Base-by-base conservation (phyloP, 2,329 filamentous ascomycete species). In the Diaporthe longicolla region DNA sequence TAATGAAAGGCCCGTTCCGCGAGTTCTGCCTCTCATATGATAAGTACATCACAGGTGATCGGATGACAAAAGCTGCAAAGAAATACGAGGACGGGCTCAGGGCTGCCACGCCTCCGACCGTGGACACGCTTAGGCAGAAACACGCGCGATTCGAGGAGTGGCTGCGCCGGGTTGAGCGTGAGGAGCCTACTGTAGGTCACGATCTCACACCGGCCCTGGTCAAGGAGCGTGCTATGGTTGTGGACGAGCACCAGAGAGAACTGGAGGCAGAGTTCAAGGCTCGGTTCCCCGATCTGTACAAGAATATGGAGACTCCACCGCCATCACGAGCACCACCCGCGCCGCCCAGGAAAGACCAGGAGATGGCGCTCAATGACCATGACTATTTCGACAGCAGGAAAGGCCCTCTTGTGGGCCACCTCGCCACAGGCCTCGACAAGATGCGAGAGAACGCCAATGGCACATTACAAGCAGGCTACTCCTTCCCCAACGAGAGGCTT, bases 1-100 rank as follows among this genome's bases (percentile, higher is more conserved):
- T 90, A 10, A 82, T 90, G 45, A 89, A 89, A 77, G 88, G 89
- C 0, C 87, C 89, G 70, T 90, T 88, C 77, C 84, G 84, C 61
- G 88, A 90, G 75, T 90, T 90, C 75, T 88, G 87, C 21, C 82
- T 83, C 35, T 87, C 87, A 0, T 90, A 89, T 75, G 85, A 85
- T 74, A 86, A 85, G 74, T 86, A 88, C 74, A 87, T 89, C 74
- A 82, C 82, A 26, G 85, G 84, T 6, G 77, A 81, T 40, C 86
- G 82, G 74, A 87, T 83, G 78, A 84, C 83, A 1, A 80, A 82
- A 29, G 82, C 81, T 10, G 83, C 83, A n/a, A 83, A 82, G 50
- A 81, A 84, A 57, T 84, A 85, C 72, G 73, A 83, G 3, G 85
- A 85, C 58, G 79, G 82, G 55, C 78, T 85, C 13, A 79, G 82